Evolutionary conservation across 805 yeast species (phyloP).

Genomic region (Zygosaccharomyces bailii): DNA sequence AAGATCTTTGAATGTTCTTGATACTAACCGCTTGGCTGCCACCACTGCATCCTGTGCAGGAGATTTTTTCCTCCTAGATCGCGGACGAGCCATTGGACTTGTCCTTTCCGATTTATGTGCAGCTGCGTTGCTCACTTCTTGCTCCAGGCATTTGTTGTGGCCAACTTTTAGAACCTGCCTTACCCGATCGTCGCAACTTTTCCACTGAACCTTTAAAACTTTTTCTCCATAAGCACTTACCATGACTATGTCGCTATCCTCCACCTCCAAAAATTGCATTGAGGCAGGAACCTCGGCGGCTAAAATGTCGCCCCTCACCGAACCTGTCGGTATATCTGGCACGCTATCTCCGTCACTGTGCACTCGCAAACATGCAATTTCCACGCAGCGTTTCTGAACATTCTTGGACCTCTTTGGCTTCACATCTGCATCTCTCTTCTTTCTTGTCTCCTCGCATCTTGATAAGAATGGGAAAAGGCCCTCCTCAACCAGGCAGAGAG

Average conservation of each 20-base stretch:
- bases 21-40: slow-evolving; percentile 7
- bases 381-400: neutral
- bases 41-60: slow-evolving; percentile 4
- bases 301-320: neutral
- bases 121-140: slow-evolving; percentile 2
- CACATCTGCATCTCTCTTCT: neutral
- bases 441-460: neutral
- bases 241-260: slow-evolving; percentile 1
- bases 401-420: neutral
- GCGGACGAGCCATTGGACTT: neutral
- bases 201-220: slow-evolving; percentile 2
- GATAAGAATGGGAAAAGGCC: neutral
- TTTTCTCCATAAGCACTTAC: slow-evolving; percentile 1
- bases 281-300: slow-evolving; percentile 3
- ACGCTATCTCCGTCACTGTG: neutral
- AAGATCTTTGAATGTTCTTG: slow-evolving; percentile 13
- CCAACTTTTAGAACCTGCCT: slow-evolving; percentile 8
- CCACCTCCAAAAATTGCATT: slow-evolving; percentile 6
- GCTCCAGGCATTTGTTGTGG: slow-evolving; percentile 12
- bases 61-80: neutral
- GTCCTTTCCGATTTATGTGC: neutral
- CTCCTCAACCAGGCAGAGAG: neutral
- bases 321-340: too few relatives aligned
- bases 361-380: neutral
- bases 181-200: neutral